Evolutionary conservation across 805 yeast genomes (phyloP).

Genomic region (Kuraishia hungarica): DNA sequence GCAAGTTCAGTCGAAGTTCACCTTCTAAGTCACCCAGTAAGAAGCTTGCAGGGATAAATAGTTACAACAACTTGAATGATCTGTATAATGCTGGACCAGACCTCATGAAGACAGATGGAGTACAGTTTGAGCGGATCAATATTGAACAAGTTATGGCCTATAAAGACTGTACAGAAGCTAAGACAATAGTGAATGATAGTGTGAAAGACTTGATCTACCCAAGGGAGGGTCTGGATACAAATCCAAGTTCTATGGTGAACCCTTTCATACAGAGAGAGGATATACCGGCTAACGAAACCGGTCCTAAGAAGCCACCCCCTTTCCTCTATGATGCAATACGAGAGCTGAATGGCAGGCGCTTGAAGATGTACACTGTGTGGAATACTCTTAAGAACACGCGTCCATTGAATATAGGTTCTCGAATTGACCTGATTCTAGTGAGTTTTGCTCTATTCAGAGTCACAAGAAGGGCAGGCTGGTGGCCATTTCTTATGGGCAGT

Average conservation of each 20-base stretch:
- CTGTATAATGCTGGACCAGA: constrained; percentile 4
- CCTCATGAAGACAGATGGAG: constrained; percentile 9
- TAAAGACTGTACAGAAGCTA: constrained; percentile 29
- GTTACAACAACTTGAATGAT: neutral
- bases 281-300: constrained; percentile 7
- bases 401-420: constrained; percentile 78
- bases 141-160: constrained; percentile 21
- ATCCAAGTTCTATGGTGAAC: neutral
- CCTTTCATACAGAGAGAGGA: constrained; percentile 14
- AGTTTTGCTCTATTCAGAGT: constrained; percentile 27
- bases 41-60: neutral
- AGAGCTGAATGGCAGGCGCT: constrained; percentile 40
- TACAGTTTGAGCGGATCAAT: constrained; percentile 28
- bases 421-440: constrained; percentile 71
- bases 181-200: constrained; percentile 38
- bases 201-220: constrained; percentile 13
- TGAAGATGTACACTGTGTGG: constrained; percentile 87
- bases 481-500: constrained; percentile 71
- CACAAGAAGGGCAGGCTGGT: constrained; percentile 41
- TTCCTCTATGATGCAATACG: constrained; percentile 55
- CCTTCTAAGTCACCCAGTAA: neutral
- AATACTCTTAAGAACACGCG: constrained; percentile 69
- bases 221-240: neutral
- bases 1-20: neutral
- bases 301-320: constrained; percentile 14